Base-by-base conservation (phyloP, 2,329 filamentous ascomycete genomes). In the Didymella segeticola region DNA sequence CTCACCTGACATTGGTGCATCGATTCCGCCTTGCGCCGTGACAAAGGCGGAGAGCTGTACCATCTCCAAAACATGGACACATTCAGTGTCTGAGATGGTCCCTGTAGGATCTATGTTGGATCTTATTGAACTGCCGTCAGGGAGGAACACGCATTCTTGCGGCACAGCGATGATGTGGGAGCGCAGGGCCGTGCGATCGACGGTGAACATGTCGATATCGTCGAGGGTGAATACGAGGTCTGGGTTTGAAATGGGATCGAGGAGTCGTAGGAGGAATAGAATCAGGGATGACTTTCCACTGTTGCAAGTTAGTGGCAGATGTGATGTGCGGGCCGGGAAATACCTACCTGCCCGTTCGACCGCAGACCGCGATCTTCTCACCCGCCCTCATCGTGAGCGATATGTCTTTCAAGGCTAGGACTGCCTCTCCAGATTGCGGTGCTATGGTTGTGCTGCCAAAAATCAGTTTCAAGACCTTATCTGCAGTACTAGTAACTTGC, bases 21-120 rank as follows among this genome's bases (percentile, higher is more conserved):
- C 10, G 1, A 57, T 11, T 19, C 47, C 38, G 29, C 58, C 36
- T 38, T 19, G 34, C 0, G 59, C 37, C 4, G 68, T 57, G 14
- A 80, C 61, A 0, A 63, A 54, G 0, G 60, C 42, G 63, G 70
- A 73, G 1, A 83, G 63, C 7, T 76, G 69, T 1, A 81, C 77
- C 53, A 74, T 77, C 25, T 68, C 56, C 0, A 48, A 11, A 5
- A 42, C 27, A 20, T 7, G 20, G 1, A 23, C 19, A 14, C 36
- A 41, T 7, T 41, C 84, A 64, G 0, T 73, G 5, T 33, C 19
- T 3, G 52, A 14, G 19, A 43, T n/a, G 15, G 39, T 31, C 2
- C 34, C 10, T 5, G 36, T 38, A 14, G 52, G 52, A 15, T 51
- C 47, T 8, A 55, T 29, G 36, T 55, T 55, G 5, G 31, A 19